Evolutionary conservation across 805 yeast species (phyloP).

Genomic region (Saturnispora halmiae): DNA sequence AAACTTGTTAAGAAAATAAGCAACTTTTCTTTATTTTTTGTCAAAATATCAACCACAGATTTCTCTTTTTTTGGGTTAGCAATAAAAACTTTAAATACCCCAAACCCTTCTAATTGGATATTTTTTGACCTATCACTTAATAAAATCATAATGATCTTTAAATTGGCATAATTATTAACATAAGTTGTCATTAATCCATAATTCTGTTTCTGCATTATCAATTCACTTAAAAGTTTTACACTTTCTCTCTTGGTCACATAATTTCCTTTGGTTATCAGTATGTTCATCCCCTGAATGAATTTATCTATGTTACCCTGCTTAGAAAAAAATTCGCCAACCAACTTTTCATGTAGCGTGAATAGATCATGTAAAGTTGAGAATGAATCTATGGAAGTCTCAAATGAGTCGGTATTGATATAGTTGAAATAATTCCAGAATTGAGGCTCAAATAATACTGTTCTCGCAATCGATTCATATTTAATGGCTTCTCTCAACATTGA

Average conservation of each 20-base stretch:
- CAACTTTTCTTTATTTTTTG: slow-evolving; percentile 74
- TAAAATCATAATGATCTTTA: slow-evolving; percentile 78
- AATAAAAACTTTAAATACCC: slow-evolving; percentile 89
- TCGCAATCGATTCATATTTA: slow-evolving; percentile 62
- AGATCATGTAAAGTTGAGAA: slow-evolving; percentile 68
- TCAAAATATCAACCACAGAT: slow-evolving; percentile 68
- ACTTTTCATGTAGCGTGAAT: slow-evolving; percentile 57
- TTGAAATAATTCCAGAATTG: slow-evolving; percentile 76
- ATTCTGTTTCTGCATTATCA: slow-evolving; percentile 65
- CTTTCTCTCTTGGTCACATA: slow-evolving; percentile 93
- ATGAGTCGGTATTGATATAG: slow-evolving; percentile 64
- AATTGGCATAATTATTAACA: slow-evolving; percentile 70
- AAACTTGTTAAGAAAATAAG: slow-evolving; percentile 60
- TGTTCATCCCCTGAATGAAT: slow-evolving; percentile 58
- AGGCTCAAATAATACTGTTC: slow-evolving; percentile 48
- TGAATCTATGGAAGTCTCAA: slow-evolving; percentile 87
- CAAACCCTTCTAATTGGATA: slow-evolving; percentile 83
- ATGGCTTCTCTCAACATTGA: slow-evolving; percentile 77
- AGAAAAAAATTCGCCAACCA: slow-evolving; percentile 63
- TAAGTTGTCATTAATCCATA: slow-evolving; percentile 65
- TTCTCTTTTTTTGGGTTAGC: slow-evolving; percentile 90
- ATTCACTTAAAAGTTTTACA: slow-evolving; percentile 60
- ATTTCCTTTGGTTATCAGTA: slow-evolving; percentile 63
- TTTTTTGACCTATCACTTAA: slow-evolving; percentile 84
- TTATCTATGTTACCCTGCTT: slow-evolving; percentile 36